Conservation (phyloP, 176 grass and related monocot genomes). For the Stipa capillata region DNA sequence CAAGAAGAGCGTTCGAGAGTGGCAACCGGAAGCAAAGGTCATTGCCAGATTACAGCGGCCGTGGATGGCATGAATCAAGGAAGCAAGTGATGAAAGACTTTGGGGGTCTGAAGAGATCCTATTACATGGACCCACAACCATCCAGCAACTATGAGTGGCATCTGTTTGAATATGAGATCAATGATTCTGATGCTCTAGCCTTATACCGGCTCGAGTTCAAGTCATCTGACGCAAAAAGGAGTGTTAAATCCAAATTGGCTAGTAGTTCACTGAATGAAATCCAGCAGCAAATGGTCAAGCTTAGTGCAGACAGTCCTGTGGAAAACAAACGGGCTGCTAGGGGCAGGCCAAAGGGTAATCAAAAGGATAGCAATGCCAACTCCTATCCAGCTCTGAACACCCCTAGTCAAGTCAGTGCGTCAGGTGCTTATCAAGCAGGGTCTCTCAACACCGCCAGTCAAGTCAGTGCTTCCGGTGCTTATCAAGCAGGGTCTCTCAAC, state of each 20-base stretch:
- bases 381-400: constrained; percentile 10
- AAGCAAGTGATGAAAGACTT: constrained; percentile 90
- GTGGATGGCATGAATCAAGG: constrained; percentile 96
- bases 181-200: constrained; percentile 60
- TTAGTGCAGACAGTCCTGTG: constrained; percentile 56
- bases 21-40: constrained; percentile 86
- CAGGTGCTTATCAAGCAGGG: constrained; percentile 11
- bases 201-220: constrained; percentile 84
- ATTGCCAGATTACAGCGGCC: constrained; percentile 80
- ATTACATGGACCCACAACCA: constrained; percentile 97
- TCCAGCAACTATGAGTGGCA: constrained; percentile 71
- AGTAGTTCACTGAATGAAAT: constrained; percentile 43
- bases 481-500: background rate
- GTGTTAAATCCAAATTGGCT: constrained; percentile 52
- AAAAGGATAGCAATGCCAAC: constrained; percentile 38
- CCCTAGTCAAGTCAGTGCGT: constrained; percentile 22
- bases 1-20: constrained; percentile 91
- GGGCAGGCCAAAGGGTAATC: constrained; percentile 45
- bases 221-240: constrained; percentile 59
- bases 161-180: constrained; percentile 89
- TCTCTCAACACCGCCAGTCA: constrained; percentile 27
- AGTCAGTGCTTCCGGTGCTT: constrained; percentile 20
- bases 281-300: constrained; percentile 63
- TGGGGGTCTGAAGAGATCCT: constrained; percentile 72
- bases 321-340: constrained; percentile 54